phyloP scores from a whole-genome alignment of 805 yeast genomes.

The Tetrapisispora arboricola region DNA sequence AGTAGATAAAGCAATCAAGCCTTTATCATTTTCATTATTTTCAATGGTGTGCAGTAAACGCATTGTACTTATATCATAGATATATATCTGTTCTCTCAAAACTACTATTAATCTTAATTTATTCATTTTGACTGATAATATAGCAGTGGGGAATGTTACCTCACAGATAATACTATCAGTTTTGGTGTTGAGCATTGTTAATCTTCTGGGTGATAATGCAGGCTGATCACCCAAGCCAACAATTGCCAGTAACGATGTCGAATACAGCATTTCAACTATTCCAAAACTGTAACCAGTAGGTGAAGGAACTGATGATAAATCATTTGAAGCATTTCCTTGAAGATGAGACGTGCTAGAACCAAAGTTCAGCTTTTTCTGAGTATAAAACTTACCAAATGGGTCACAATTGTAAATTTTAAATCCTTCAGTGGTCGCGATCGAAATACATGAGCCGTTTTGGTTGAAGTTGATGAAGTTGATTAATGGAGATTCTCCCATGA shows the following conservation, averaged over 20 bases:
- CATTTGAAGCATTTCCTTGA: not conserved
- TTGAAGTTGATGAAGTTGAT: conserved; percentile 54
- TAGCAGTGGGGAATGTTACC: conserved; percentile 54
- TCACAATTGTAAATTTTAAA: conserved; percentile 62
- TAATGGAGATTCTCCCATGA: conserved; percentile 11
- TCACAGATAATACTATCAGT: conserved; percentile 52
- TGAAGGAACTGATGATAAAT: not conserved
- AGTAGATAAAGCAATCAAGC: conserved; percentile 54
- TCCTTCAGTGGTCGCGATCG: conserved; percentile 54
- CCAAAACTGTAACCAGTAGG: conserved; percentile 44
- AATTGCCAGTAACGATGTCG: conserved; percentile 58
- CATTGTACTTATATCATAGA: conserved; percentile 66
- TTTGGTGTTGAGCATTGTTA: conserved; percentile 76
- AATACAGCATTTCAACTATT: conserved; percentile 66
- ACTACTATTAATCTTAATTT: conserved; percentile 54
- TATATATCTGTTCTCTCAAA: conserved; percentile 53
- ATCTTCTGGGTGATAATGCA: conserved; percentile 63
- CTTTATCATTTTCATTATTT: conserved; percentile 38
- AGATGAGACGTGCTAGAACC: not conserved
- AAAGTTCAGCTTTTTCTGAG: conserved; percentile 14
- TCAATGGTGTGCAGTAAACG: conserved; percentile 49
- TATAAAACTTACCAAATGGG: conserved; percentile 49
- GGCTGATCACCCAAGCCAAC: conserved; percentile 68
- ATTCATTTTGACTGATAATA: conserved; percentile 53
- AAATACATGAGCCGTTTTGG: conserved; percentile 63